These are phyloP conservation scores for Kernera saxatilis DNA, from an alignment of 345 rosid species.

Conservation along the genomic window DNA sequence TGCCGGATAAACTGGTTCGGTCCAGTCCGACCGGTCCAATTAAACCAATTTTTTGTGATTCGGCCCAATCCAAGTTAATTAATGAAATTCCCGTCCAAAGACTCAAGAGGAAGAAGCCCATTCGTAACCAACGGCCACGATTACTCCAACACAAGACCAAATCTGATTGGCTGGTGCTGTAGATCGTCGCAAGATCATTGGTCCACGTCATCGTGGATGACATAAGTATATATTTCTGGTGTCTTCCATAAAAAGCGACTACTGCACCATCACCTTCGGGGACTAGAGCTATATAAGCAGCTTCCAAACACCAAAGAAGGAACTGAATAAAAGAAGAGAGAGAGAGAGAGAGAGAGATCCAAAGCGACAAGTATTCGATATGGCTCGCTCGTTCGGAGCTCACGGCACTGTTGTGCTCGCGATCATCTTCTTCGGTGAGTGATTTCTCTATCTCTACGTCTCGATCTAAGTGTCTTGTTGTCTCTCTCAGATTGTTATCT, in stretches of 20 bases:
- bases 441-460: neutral
- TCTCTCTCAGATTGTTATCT: neutral
- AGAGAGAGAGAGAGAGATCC: neutral
- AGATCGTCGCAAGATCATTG: slow-evolving; percentile 12
- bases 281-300: slow-evolving; percentile 11
- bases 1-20: no score
- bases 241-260: slow-evolving; percentile 10
- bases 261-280: slow-evolving; percentile 10
- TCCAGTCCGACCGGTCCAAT: no score
- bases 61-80: no score
- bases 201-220: slow-evolving; percentile 24
- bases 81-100: no score
- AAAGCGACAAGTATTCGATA: neutral
- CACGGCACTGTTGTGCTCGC: slow-evolving; percentile 10
- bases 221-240: neutral
- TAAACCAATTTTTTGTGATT: no score
- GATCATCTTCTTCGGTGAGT: slow-evolving; percentile 29
- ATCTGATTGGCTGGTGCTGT: slow-evolving; percentile 5
- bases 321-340: neutral
- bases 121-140: slow-evolving; percentile 14
- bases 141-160: slow-evolving; percentile 14
- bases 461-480: neutral
- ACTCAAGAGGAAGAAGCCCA: neutral
- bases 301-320: neutral
- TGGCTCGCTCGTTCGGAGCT: slow-evolving; percentile 31